Evolutionary conservation across 805 yeast species (phyloP).

Genomic region (Candida palmyrensis): DNA sequence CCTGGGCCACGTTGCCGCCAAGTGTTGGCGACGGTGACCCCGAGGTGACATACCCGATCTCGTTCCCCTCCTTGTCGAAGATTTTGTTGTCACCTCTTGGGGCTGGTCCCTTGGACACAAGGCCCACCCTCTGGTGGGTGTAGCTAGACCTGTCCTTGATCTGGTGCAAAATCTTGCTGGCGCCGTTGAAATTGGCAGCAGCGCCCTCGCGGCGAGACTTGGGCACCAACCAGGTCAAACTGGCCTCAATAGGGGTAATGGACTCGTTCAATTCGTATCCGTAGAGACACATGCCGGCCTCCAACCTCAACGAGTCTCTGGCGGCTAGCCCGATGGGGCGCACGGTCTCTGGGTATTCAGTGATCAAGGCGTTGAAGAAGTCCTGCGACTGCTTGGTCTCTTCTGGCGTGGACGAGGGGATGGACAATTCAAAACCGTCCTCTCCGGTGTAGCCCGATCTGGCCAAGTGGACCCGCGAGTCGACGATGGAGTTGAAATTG

Average conservation of each 20-base stretch:
- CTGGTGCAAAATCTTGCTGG: constrained; percentile 62
- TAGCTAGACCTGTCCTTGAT: constrained; percentile 58
- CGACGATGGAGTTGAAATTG: constrained; percentile 35
- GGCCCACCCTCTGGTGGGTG: constrained; percentile 65
- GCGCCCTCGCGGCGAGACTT: constrained; percentile 61
- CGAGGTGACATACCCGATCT: constrained; percentile 56
- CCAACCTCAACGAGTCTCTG: constrained; percentile 89
- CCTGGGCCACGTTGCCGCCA: constrained; percentile 86
- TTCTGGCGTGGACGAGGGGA: constrained; percentile 44
- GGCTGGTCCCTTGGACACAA: constrained; percentile 78
- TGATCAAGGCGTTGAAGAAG: constrained; percentile 57
- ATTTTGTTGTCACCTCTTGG: constrained; percentile 79
- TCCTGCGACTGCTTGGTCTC: constrained; percentile 43
- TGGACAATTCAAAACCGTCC: constrained; percentile 92
- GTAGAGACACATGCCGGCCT: constrained; percentile 97
- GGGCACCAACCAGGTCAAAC: constrained; percentile 85
- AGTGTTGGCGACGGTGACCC: constrained; percentile 57
- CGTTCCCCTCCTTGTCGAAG: constrained; percentile 46
- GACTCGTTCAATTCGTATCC: constrained; percentile 84
- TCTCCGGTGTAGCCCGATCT: constrained; percentile 98
- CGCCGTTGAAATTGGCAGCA: constrained; percentile 66
- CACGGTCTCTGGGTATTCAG: constrained; percentile 48
- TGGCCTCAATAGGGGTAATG: constrained; percentile 83
- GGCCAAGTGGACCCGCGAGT: constrained; percentile 64
- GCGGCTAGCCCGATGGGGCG: constrained; percentile 97